These are phyloP conservation scores for Gypsophila paniculata DNA, from an alignment of 179 eudicot species.

Conservation along the genomic window DNA sequence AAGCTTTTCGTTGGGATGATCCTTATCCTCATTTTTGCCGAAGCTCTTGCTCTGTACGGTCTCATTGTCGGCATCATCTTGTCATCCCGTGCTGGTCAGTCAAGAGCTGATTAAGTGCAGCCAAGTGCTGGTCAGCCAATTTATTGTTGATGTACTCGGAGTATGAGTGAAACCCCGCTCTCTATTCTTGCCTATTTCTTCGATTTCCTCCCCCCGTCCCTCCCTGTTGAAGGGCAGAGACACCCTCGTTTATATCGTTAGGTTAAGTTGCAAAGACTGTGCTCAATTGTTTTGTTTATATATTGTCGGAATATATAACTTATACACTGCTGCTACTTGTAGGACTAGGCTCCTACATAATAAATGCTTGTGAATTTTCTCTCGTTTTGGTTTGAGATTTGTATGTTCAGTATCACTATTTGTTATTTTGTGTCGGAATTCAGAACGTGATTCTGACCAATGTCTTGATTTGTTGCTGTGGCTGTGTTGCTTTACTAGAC, in stretches of 20 bases:
- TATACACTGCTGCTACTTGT: constrained; percentile 16
- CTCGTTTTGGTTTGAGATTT: background rate
- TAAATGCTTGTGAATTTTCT: constrained; percentile 27
- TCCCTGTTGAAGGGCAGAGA: constrained; percentile 25
- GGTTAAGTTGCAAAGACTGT: constrained; percentile 15
- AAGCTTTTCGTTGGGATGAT: constrained; percentile 79
- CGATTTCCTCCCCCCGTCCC: background rate
- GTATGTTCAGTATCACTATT: background rate
- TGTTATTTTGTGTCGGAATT: background rate
- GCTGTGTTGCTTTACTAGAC: background rate
- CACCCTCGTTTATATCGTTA: constrained; percentile 20
- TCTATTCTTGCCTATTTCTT: constrained; percentile 21
- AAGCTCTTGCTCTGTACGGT: constrained; percentile 74
- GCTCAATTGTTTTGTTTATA: constrained; percentile 10
- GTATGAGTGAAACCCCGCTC: constrained; percentile 15
- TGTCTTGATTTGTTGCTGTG: background rate
- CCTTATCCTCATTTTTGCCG: constrained; percentile 71
- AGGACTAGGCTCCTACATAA: constrained; percentile 23
- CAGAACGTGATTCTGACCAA: background rate
- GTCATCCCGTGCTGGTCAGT: constrained; percentile 73
- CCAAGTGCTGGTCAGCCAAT: constrained; percentile 8
- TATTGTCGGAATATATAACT: constrained; percentile 16
- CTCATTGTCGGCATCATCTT: constrained; percentile 72
- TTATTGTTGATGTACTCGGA: constrained; percentile 7
- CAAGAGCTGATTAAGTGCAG: constrained; percentile 52